Evolutionary conservation across 2,329 filamentous ascomycete species (phyloP), one percentile per base, ranked within the genome.

Genomic region (Botrytis paeoniae): DNA sequence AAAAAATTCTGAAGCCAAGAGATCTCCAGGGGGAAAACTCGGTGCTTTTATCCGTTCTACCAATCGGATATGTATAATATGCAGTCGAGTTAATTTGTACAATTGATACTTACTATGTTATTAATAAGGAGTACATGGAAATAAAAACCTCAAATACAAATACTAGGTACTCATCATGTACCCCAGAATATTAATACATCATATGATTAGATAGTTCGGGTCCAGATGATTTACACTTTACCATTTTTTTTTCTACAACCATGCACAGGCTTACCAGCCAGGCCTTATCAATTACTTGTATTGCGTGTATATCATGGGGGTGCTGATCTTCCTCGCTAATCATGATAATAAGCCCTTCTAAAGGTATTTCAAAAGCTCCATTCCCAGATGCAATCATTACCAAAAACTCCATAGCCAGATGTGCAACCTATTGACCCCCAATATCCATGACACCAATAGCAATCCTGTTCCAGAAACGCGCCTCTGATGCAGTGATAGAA

Each of bases 361-460:
- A 12, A 22, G 57, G 32, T 32, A 70, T 51, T 70, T 51, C 57
- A 70, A 63, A 70, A 57, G 69, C 69, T 71, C 60, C 69, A 57
- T 64, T 71, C 60, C 69, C 37, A 71, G 51, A 71, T 71, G 69
- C 69, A 71, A 66, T 51, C 60, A 39, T 41, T 41, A 18, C 69
- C 69, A 37, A 57, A 48, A 71, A 70, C 68, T 70, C 68, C 69
- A 29, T 71, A 65, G 59, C 69, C 60, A 64, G 60, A 51, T 65
- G 45, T 57, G 61, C 69, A 59, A 66, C 69, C 60, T 57, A 71
- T 54, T n/a, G 22, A 65, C n/a, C 20, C 69, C 32, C 39, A 32
- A 68, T 41, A 68, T 68, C 57, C 68, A 66, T 71, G 37, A 71
- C 62, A 54, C 69, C 41, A 43, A 66, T 66, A 48, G 62, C 45